phyloP scores from a whole-genome alignment of 1,284 basidiomycete genomes.

The Mycosarcoma maydis region DNA sequence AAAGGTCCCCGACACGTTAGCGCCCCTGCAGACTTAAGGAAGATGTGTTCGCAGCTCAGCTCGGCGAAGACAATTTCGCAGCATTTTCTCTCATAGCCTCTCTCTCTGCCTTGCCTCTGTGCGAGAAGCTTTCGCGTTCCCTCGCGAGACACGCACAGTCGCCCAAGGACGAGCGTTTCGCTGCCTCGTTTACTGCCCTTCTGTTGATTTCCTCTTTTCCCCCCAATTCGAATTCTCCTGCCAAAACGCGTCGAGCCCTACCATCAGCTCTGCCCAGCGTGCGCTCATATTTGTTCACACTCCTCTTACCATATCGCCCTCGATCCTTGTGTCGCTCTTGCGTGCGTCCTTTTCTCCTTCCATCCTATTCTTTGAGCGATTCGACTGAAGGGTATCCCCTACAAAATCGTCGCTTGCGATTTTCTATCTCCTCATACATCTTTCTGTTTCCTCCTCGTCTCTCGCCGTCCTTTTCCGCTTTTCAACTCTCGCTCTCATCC shows the following conservation, averaged over 20 bases:
- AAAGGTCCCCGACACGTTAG: too few species aligned
- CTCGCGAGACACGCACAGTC: too few species aligned
- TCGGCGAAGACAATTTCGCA: background rate
- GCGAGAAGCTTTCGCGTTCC: background rate
- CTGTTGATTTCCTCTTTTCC: constrained; percentile 8
- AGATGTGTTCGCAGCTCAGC: constrained; percentile 1
- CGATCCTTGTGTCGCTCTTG: constrained; percentile 20
- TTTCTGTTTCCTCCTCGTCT: constrained; percentile 3
- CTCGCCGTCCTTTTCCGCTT: background rate
- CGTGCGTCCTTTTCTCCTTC: constrained; percentile 36
- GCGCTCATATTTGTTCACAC: constrained; percentile 26
- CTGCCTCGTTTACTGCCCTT: background rate
- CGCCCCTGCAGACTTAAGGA: too few species aligned
- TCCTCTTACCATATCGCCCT: constrained; percentile 28
- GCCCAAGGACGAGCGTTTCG: too few species aligned
- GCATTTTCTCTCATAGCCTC: background rate
- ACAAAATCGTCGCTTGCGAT: background rate
- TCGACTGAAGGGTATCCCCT: too few species aligned
- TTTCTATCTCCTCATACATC: constrained; percentile 3
- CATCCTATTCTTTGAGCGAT: constrained; percentile 8
- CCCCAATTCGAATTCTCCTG: constrained; percentile 44
- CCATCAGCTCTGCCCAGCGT: constrained; percentile 32
- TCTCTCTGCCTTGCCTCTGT: too few species aligned
- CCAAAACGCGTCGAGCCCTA: constrained; percentile 42
- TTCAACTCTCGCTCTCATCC: background rate